A percentile compares a stretch with the other conserved stretches of the same genome.
Conservation (phyloP, 2,329 filamentous ascomycete genomes). For the Arthrobotrys sphaeroides region DNA sequence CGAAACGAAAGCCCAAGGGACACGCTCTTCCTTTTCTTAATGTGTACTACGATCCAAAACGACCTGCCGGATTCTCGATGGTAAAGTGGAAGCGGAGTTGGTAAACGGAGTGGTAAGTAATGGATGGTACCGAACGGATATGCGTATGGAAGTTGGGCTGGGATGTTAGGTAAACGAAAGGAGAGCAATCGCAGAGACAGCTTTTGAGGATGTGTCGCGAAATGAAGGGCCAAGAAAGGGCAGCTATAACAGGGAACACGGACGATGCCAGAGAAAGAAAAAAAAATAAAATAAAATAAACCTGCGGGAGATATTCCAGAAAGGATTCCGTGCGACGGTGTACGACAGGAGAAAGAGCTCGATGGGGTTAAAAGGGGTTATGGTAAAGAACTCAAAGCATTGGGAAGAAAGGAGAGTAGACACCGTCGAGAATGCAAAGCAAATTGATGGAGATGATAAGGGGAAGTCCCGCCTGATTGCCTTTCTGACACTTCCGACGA, state of each 20-base stretch:
- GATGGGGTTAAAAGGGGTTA: no score
- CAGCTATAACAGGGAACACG: neutral
- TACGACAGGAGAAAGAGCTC: no score
- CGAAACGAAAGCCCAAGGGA: neutral
- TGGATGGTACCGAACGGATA: slow-evolving; percentile 12
- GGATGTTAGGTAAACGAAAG: neutral
- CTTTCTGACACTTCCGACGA: neutral
- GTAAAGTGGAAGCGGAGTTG: neutral
- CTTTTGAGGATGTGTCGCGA: neutral
- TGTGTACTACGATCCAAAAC: neutral
- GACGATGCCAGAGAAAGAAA: neutral
- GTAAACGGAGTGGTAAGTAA: neutral
- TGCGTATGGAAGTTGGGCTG: slow-evolving; percentile 1
- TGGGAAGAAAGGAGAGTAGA: no score
- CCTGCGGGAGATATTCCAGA: neutral
- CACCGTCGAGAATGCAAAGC: neutral
- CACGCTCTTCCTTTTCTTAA: no score
- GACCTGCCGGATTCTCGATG: neutral
- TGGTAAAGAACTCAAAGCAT: no score
- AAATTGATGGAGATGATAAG: neutral
- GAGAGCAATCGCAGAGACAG: neutral
- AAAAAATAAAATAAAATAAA: no score
- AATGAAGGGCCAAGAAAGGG: neutral
- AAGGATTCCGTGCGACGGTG: neutral
- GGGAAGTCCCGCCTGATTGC: neutral